A percentile compares a stretch with the other conserved stretches of the same genome.
phyloP scores from a whole-genome alignment of 805 yeast species.

The Saccharomycopsis fermentans region DNA sequence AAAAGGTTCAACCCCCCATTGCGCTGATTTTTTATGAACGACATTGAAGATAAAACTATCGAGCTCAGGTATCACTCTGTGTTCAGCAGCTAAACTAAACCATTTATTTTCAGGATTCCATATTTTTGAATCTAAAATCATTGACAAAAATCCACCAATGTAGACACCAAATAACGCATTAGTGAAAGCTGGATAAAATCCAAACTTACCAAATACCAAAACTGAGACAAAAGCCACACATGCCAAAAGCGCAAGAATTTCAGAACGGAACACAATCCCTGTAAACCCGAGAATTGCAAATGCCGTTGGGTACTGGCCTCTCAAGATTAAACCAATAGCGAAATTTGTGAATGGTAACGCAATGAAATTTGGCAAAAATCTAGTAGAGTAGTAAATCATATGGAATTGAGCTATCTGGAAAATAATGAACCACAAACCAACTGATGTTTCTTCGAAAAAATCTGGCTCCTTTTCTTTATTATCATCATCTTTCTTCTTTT shows the following conservation, averaged over 20 bases:
- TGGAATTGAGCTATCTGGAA: conserved; percentile 69
- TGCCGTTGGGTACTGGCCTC: conserved; percentile 38
- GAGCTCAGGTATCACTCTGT: conserved; percentile 60
- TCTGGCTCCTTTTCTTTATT: conserved; percentile 3
- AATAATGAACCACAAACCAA: conserved; percentile 49
- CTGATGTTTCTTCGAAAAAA: conserved; percentile 14
- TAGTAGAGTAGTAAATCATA: conserved; percentile 63
- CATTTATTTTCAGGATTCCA: conserved; percentile 82
- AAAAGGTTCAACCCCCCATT: conserved; percentile 84
- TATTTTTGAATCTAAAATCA: conserved; percentile 59
- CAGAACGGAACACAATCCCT: conserved; percentile 64
- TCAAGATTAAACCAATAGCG: conserved; percentile 42
- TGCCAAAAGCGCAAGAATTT: conserved; percentile 46
- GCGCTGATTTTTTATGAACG: conserved; percentile 56
- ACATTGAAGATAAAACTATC: conserved; percentile 67
- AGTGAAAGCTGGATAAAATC: conserved; percentile 31
- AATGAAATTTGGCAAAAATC: conserved; percentile 82
- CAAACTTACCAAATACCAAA: conserved; percentile 36
- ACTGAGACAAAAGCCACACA: conserved; percentile 40
- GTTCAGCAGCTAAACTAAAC: conserved; percentile 26
- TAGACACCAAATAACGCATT: conserved; percentile 39
- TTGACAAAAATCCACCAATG: conserved; percentile 40
- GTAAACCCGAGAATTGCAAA: conserved; percentile 48
- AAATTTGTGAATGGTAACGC: conserved; percentile 63
- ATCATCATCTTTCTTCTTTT: background rate